phyloP scores from a whole-genome alignment of 2,329 filamentous ascomycete species.

The Metarhizium robertsii region DNA sequence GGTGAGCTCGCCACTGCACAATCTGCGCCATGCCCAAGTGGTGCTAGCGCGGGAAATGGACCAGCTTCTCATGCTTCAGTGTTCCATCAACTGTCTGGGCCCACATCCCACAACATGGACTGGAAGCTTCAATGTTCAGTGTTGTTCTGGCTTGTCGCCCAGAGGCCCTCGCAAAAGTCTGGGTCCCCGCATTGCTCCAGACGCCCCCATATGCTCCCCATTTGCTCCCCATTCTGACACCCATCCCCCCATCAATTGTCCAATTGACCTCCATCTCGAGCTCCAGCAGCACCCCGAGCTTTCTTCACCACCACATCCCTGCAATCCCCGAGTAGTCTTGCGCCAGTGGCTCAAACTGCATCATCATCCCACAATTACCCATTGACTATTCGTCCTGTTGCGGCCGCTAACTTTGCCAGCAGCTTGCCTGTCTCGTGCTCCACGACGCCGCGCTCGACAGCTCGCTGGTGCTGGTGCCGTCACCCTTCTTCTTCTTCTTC shows the following conservation, averaged over 20 bases:
- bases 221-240: not conserved
- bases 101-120: too few species aligned
- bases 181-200: constrained; percentile 7
- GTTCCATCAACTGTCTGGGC: too few species aligned
- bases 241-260: not conserved
- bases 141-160: too few species aligned
- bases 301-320: constrained; percentile 2
- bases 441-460: constrained; percentile 36
- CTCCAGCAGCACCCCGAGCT: constrained; percentile 1
- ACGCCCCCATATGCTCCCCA: not conserved
- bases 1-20: too few species aligned
- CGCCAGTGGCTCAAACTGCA: constrained; percentile 6
- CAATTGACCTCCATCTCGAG: not conserved
- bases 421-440: constrained; percentile 45
- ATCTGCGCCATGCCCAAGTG: not conserved
- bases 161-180: not conserved
- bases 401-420: constrained; percentile 4
- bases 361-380: constrained; percentile 2
- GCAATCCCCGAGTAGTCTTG: not conserved
- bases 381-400: not conserved
- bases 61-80: too few species aligned
- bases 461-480: constrained; percentile 13
- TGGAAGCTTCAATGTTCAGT: constrained; percentile 1
- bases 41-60: constrained; percentile 5
- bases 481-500: constrained; percentile 8